A percentile compares a stretch with the other conserved stretches of the same genome.
Evolutionary conservation across 2,329 filamentous ascomycete genomes (phyloP).

Genomic region (Aspergillus vadensis): DNA sequence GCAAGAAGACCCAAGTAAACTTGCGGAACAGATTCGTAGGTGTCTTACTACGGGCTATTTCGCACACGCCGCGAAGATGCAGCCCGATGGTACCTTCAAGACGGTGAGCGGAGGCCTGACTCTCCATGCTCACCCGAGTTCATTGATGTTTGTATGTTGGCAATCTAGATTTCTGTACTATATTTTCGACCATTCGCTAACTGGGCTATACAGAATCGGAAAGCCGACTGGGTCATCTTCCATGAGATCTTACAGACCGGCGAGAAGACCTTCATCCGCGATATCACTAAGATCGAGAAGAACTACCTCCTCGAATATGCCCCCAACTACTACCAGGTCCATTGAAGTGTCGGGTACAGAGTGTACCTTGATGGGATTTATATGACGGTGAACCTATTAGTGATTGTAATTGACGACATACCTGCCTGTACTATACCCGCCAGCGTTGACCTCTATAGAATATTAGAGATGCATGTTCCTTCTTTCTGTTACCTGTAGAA

Average conservation of each 20-base stretch:
- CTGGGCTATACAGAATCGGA: slow-evolving; percentile 64
- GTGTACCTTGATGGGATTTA: not conserved
- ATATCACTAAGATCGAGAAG: slow-evolving; percentile 92
- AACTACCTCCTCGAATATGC: slow-evolving; percentile 90
- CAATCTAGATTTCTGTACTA: not conserved
- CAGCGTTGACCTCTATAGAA: not conserved
- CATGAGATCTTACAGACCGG: slow-evolving; percentile 89
- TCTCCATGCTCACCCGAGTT: slow-evolving; percentile 86
- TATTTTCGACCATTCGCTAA: slow-evolving; percentile 13
- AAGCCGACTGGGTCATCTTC: slow-evolving; percentile 95
- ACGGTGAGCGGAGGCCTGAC: slow-evolving; percentile 78
- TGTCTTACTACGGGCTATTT: slow-evolving; percentile 92
- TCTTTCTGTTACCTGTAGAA: not conserved
- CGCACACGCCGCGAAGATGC: slow-evolving; percentile 90
- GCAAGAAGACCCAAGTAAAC: slow-evolving; percentile 42
- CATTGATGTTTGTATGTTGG: slow-evolving; percentile 74
- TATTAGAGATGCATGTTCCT: not conserved
- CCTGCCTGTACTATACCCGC: not conserved
- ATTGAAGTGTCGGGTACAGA: slow-evolving; percentile 11
- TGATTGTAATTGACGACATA: not conserved
- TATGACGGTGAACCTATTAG: not conserved
- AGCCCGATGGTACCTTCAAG: slow-evolving; percentile 84
- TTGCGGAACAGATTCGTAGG: slow-evolving; percentile 74
- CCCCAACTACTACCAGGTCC: slow-evolving; percentile 74
- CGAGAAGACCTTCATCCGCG: slow-evolving; percentile 84